These are phyloP conservation scores for Melocanna baccifera DNA, from an alignment of 176 grass and related monocot species.

Conservation along the genomic window DNA sequence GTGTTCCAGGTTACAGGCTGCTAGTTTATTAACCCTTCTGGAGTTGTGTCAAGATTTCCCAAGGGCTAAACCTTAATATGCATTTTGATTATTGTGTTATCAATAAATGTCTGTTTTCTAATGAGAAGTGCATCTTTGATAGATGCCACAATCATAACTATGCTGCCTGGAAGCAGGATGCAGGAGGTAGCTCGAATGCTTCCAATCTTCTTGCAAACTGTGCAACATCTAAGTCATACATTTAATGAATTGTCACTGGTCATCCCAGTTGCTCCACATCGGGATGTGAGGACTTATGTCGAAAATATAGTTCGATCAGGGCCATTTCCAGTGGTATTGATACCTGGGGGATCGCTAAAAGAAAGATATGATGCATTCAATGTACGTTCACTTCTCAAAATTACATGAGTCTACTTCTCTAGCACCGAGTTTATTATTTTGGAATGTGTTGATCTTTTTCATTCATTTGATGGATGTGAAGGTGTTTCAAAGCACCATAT, in stretches of 20 bases:
- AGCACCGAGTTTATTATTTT: not conserved
- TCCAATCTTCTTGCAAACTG: conserved; percentile 69
- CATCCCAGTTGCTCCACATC: conserved; percentile 87
- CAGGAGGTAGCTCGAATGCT: conserved; percentile 90
- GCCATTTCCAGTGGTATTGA: conserved; percentile 49
- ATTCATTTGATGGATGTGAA: conserved; percentile 14
- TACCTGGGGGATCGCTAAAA: conserved; percentile 61
- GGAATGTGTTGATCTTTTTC: not conserved
- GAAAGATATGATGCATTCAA: conserved; percentile 84
- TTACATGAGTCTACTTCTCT: conserved; percentile 7
- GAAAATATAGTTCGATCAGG: conserved; percentile 42
- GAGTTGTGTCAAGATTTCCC: conserved; percentile 15
- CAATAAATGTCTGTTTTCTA: conserved; percentile 12
- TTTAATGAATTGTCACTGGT: conserved; percentile 61
- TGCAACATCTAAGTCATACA: conserved; percentile 53
- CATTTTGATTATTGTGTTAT: conserved; percentile 14
- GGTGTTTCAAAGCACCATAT: conserved; percentile 14
- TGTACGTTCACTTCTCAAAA: conserved; percentile 42
- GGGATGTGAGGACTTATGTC: conserved; percentile 57
- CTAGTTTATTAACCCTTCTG: not conserved
- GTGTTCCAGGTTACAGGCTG: not conserved
- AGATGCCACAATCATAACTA: conserved; percentile 75
- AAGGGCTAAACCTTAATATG: not conserved
- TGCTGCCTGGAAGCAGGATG: conserved; percentile 92
- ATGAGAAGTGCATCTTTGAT: conserved; percentile 39